Evolutionary conservation across 2,329 filamentous ascomycete species (phyloP), one percentile per base, ranked within the genome.

Genomic region (Sporothrix euskadiensis): DNA sequence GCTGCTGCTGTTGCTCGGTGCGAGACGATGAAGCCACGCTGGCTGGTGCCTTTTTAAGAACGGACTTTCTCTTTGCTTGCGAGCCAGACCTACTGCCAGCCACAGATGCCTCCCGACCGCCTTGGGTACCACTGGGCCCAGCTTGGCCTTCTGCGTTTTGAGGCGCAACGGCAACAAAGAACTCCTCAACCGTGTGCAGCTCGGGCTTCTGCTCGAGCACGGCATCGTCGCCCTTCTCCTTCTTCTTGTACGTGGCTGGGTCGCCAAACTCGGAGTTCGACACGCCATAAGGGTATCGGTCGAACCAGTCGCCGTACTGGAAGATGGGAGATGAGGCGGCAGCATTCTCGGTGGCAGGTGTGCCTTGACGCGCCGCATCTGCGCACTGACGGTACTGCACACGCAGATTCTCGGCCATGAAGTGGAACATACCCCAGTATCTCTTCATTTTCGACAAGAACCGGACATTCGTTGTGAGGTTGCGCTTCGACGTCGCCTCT

Each of bases 391-490:
- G 89, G 80, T 97, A 99, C 75, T 97, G 90, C 72, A 95, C 92
- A 74, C 96, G 94, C 49, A 98, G 87, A 78, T 95, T 96, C 80
- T 98, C 94, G 0, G 94, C 91, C 88, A 98, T 94, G 83, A 94
- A 98, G 80, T 97, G 93, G 80, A 98, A 98, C 92, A 98, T 97
- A 74, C 95, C 96, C 96, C 96, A 99, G 79, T 96, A 94, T 74
- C 93, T 93, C 85, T 97, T 98, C 93, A 98, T 97, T 82, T 93
- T 96, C 72, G 92, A 91, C 61, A 99, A 83, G 78, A 96, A 98
- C 79, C 92, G 93, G 78, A 98, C 92, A 76, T 97, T 98, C 76
- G 91, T 92, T 0, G 92, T 90, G 19, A 98, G 85, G 78, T 97
- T 94, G 76, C 90, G 89, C 82, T 97, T 97, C 9, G 93, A 94